Evolutionary conservation across 106 monocot species (phyloP), one percentile per base, ranked within the genome.

Genomic region (Acorus calamus): DNA sequence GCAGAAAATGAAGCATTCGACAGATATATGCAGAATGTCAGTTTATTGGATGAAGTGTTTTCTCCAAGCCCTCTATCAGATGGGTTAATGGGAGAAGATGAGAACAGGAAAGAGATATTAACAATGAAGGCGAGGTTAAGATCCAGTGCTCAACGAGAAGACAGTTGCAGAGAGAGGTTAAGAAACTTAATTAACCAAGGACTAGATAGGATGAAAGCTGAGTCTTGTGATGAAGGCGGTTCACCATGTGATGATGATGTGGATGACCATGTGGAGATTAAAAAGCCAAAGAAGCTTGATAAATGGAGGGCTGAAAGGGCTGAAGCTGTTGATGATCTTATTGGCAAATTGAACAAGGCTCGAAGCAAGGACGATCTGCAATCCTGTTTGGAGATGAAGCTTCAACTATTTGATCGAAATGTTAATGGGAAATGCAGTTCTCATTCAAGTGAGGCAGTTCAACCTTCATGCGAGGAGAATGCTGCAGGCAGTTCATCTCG

Each of bases 1-100:
- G 68, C 77, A 47, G 94, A 90, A 66, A 83, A 77, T 78, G 94
- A 87, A 69, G 84, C 94, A 74, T 87, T 82, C 69, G 87, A 94
- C 60, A 81, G 90, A 52, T 94, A 94, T 47, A 69, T 87, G 64
- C 57, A 73, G 63, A 94, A 87, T 73, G 80, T 79, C 5, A 67
- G 68, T 12, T 74, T 91, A 47, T 68, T 96, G 11, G 84, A 91
- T 78, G 87, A 90, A 82, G 69, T 74, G 60, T 83, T 87, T 55
- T 63, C 73, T 13, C 14, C 61, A 2, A 58, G 45, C n/a, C 50
- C 7, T 11, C 5, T 4, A 13, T 9, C 10, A 7, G 78, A 71
- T n/a, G 49, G 41, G 44, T 43, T 14, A 7, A 62, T 55, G 14
- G 2, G 28, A 28, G 65, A 77, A 51, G 74, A 72, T 4, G 64